Evolutionary conservation across 1,284 basidiomycete species (phyloP), one percentile per base, ranked within the genome.

Genomic region (Bondarzewia mesenterica): DNA sequence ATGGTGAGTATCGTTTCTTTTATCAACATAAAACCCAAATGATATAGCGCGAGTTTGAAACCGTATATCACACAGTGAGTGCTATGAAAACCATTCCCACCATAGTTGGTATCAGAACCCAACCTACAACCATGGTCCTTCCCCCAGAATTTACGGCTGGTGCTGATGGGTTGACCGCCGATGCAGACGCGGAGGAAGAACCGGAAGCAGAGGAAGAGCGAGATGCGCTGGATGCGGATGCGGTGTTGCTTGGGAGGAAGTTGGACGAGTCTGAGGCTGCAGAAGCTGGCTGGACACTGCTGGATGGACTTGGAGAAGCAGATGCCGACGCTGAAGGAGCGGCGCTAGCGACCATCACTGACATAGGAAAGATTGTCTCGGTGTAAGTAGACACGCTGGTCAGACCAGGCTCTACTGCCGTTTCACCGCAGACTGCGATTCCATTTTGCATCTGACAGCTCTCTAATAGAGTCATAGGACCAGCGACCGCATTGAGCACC

Each of bases 391-490:
- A 47, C 22, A 51, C 22, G 25, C 10, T 16, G 8, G 59, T 49
- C 27, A 15, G 47, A 7, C 35, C 52, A 39, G 42, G 44, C 21
- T 40, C 58, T 32, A 58, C 54, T 21, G 42, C 57, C 2, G 54
- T 53, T n/a, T 3, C 29, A n/a, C 10, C 29, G 57, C 63, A 65
- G 40, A 55, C 52, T 1, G 62, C 61, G 29, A 55, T n/a, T 12
- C 53, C 52, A 48, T 52, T 46, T 14, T 48, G 50, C 51, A 63
- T 54, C 14, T 36, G 48, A 51, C 63, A 65, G 35, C 52, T 54
- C 41, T 61, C 62, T 25, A 53, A 53, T 16, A 60, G 23, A 7
- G 46, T 44, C 15, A 57, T n/a, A 20, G 51, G 44, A 18, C 42
- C 23, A 3, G 14, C 23, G 7, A 54, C 48, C 42, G 59, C 49